Percentiles rank a stretch among this genome's conserved stretches.
These are phyloP conservation scores for Blakeslea trispora DNA, from an alignment of 371 early-diverging fungal genomes.

Conservation along the genomic window DNA sequence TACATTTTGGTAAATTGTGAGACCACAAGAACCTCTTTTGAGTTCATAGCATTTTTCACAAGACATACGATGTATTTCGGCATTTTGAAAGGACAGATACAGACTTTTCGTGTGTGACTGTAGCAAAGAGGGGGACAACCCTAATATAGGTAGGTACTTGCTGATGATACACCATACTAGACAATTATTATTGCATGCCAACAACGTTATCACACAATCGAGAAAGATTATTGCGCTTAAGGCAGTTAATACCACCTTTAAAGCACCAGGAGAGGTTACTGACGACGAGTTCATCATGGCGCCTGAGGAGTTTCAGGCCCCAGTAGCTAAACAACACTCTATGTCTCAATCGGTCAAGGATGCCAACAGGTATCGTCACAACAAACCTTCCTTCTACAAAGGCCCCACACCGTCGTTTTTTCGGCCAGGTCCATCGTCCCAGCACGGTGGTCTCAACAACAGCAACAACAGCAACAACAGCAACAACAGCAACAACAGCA, in stretches of 20 bases:
- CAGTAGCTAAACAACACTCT: conserved; percentile 14
- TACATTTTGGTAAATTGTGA: no score
- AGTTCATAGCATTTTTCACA: no score
- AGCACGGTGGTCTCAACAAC: conserved; percentile 23
- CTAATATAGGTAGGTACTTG: conserved; percentile 1
- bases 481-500: conserved; percentile 1
- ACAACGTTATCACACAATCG: not conserved
- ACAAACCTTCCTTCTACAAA: no score
- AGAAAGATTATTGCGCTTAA: conserved; percentile 12
- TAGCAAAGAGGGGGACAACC: no score
- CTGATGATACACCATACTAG: conserved; percentile 11
- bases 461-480: conserved; percentile 9
- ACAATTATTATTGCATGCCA: conserved; percentile 7
- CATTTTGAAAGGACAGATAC: no score
- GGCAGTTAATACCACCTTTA: conserved; percentile 12
- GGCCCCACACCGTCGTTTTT: conserved; percentile 7
- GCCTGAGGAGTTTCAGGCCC: conserved; percentile 5
- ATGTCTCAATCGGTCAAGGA: no score
- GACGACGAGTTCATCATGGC: conserved; percentile 7
- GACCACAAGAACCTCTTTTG: no score
- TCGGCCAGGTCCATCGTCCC: conserved; percentile 21
- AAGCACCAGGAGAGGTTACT: not conserved
- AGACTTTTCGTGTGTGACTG: no score
- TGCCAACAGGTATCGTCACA: not conserved
- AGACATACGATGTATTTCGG: no score